Evolutionary conservation across 768 basidiomycete genomes (phyloP), one percentile per base, ranked within the genome.

Genomic region (Boletellus ananas): DNA sequence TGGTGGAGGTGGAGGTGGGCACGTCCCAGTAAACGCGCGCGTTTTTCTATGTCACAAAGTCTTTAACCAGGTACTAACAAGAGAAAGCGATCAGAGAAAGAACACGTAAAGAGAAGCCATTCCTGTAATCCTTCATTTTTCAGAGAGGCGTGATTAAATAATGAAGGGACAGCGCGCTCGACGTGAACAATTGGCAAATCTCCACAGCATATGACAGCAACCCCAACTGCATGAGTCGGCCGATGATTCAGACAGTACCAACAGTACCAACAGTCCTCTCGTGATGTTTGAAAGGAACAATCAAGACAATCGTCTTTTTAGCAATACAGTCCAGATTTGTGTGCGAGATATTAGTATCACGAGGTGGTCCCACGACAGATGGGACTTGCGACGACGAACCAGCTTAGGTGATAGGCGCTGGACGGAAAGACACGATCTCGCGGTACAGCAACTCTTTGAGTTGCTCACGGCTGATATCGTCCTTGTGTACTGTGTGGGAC

Each of bases 381-480:
- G 23, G 31, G 10, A 6, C 36, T 17, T 4, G 21, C 14, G 3
- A 37, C 33, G 8, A 37, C 34, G 34, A 14, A 25, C 35, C 25
- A 5, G 9, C 17, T 58, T 61, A 76, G 50, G 64, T 69, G 55
- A 83, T 80, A 44, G 79, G 77, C 12, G 75, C 72, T 1, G 90
- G 85, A 51, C 80, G 75, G 82, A 95, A 97, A 27, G 83, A 77
- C 80, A 92, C 85, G 72, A 97, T 94, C 72, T 98, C 95, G 50
- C 94, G 90, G 69, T 91, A 97, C 20, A 95, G 74, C 39, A 95
- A 79, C 64, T 92, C 86, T 74, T 97, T 98, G 56, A 99, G 79
- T 69, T 96, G 92, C 66, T 97, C 95, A 25, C 92, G 81, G 64
- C 86, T 90, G 73, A 96, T 93, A 55, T 92, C 90, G 58, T 96